Evolutionary conservation across 2,329 filamentous ascomycete genomes (phyloP).

Genomic region (Pseudogymnoascus sp.): DNA sequence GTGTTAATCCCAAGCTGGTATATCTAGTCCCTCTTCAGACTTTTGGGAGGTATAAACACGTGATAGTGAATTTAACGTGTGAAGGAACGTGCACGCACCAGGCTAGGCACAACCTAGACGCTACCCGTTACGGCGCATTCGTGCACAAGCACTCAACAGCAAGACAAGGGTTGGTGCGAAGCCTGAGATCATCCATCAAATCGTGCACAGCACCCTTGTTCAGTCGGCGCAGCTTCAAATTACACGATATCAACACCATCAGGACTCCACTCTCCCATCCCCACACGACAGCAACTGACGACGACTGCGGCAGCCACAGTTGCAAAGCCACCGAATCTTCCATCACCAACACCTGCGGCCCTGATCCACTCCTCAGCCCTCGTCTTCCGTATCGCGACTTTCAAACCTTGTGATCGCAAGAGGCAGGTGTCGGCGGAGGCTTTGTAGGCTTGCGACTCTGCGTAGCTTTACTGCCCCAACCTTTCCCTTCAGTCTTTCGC

Average conservation of each 20-base stretch:
- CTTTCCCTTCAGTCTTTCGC: neutral
- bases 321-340: neutral
- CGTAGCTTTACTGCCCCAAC: neutral
- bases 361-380: neutral
- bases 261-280: neutral
- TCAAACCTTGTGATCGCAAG: neutral
- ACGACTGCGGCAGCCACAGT: constrained; percentile 4
- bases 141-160: constrained; percentile 1
- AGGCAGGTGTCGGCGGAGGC: neutral
- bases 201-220: constrained; percentile 1
- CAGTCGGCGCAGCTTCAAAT: constrained; percentile 2
- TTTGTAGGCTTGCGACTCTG: neutral
- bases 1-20: no score
- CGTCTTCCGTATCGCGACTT: neutral
- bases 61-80: neutral
- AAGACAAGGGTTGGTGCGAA: neutral
- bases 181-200: constrained; percentile 5
- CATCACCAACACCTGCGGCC: neutral
- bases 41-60: neutral
- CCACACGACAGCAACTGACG: constrained; percentile 4
- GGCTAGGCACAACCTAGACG: constrained; percentile 8
- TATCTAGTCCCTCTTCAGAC: no score
- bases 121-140: constrained; percentile 3
- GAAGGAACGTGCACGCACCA: neutral
- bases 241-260: neutral